phyloP scores from a whole-genome alignment of 169 alveolate genomes.

The Babesia gibsoni region DNA sequence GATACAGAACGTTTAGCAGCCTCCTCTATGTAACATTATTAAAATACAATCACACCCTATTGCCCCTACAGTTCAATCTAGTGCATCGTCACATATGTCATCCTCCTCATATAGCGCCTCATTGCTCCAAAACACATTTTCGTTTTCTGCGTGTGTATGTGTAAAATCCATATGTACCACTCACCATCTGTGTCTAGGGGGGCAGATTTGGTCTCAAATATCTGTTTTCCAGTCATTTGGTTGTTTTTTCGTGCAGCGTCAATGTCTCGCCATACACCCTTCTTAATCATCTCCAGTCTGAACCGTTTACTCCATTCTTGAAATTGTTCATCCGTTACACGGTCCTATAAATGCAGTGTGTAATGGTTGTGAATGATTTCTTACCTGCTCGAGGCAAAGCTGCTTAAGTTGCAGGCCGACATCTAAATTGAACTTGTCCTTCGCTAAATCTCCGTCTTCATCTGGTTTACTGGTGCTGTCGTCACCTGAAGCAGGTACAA shows the following conservation, averaged over 20 bases:
- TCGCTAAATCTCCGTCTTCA: background rate
- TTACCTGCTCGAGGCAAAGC: constrained; percentile 22
- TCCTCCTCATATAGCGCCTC: constrained; percentile 41
- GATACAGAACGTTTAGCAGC: background rate
- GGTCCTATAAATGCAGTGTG: constrained; percentile 6
- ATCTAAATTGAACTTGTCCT: background rate
- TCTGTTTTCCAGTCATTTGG: constrained; percentile 31
- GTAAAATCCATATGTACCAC: background rate
- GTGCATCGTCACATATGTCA: constrained; percentile 26
- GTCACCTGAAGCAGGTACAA: too few species aligned
- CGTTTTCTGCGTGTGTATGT: constrained; percentile 8
- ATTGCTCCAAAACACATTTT: constrained; percentile 42
- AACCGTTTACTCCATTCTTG: constrained; percentile 29
- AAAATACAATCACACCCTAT: background rate
- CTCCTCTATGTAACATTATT: background rate
- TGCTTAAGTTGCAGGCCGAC: constrained; percentile 20
- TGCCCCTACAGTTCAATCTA: background rate
- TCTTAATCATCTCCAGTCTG: constrained; percentile 26
- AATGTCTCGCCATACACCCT: constrained; percentile 32
- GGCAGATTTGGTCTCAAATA: constrained; percentile 19
- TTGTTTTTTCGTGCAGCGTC: constrained; percentile 19
- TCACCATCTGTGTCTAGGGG: constrained; percentile 6
- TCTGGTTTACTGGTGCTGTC: background rate
- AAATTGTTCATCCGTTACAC: constrained; percentile 15
- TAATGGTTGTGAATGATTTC: background rate